Conservation (phyloP, 2,329 filamentous ascomycete species). For the Fusarium sp. region DNA sequence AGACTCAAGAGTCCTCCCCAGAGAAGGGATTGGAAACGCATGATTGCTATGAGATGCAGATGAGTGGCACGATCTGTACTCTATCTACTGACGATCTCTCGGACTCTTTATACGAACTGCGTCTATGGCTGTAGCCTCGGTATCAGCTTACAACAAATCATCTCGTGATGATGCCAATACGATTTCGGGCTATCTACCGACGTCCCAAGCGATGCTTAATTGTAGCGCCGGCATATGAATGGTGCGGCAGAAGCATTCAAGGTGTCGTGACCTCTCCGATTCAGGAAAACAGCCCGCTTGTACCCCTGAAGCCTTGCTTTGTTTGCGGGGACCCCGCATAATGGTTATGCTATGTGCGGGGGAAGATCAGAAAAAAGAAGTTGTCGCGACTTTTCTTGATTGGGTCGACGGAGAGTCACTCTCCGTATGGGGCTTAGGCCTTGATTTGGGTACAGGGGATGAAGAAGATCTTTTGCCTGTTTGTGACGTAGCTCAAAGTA, state of each 20-base stretch:
- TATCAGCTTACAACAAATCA: not conserved
- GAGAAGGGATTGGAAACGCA: constrained; percentile 28
- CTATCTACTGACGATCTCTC: not conserved
- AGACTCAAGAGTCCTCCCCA: constrained; percentile 35
- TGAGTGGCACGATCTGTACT: not conserved
- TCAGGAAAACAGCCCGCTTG: constrained; percentile 4
- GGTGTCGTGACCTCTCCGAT: constrained; percentile 15
- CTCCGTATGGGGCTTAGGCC: constrained; percentile 2
- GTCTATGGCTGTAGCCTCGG: constrained; percentile 5
- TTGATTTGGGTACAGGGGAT: not conserved
- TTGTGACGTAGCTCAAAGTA: not conserved
- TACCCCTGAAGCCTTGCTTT: not conserved
- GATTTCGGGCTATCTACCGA: constrained; percentile 20
- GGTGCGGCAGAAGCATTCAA: constrained; percentile 11
- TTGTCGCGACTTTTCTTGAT: constrained; percentile 10
- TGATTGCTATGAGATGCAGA: not conserved
- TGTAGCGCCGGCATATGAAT: constrained; percentile 11
- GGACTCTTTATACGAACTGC: constrained; percentile 1
- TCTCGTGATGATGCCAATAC: constrained; percentile 7
- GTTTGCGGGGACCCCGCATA: constrained; percentile 29
- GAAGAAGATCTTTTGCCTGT: constrained; percentile 11
- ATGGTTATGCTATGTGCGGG: constrained; percentile 12
- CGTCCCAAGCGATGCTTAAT: not conserved
- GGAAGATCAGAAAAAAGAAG: not conserved
- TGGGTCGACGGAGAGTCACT: constrained; percentile 10